phyloP scores from a whole-genome alignment of 202 grass and related monocot species.

The Tripidium arundinaceum region DNA sequence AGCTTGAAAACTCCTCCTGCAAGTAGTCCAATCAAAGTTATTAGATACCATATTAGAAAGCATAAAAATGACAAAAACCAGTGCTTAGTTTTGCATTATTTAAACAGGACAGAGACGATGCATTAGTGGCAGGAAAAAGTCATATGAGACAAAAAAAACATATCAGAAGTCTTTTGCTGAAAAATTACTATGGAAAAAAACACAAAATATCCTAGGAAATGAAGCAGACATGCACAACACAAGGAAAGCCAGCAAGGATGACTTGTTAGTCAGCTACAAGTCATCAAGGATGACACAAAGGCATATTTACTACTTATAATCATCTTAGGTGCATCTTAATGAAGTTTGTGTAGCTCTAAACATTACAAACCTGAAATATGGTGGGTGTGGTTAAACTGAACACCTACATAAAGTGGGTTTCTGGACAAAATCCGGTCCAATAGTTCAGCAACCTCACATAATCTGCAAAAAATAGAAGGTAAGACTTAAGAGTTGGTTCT shows the following conservation, averaged over 20 bases:
- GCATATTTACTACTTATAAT: constrained; percentile 4
- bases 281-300: no score
- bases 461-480: constrained; percentile 48
- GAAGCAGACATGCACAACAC: background rate
- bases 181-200: no score
- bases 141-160: background rate
- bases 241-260: background rate
- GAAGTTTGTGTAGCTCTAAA: background rate
- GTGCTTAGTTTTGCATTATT: background rate
- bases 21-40: constrained; percentile 15
- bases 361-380: background rate
- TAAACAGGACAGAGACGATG: background rate
- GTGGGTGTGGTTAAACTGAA: background rate
- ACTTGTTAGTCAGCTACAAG: background rate
- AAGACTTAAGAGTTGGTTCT: constrained; percentile 22
- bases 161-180: background rate
- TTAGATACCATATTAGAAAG: background rate
- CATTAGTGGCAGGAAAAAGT: background rate
- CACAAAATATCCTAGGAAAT: background rate
- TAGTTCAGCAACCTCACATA: constrained; percentile 94
- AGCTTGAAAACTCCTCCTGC: constrained; percentile 89
- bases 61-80: background rate
- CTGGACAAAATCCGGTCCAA: constrained; percentile 72
- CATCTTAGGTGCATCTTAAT: background rate
- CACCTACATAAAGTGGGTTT: background rate